phyloP scores from a whole-genome alignment of 768 basidiomycete species.

The Suillus paluster region DNA sequence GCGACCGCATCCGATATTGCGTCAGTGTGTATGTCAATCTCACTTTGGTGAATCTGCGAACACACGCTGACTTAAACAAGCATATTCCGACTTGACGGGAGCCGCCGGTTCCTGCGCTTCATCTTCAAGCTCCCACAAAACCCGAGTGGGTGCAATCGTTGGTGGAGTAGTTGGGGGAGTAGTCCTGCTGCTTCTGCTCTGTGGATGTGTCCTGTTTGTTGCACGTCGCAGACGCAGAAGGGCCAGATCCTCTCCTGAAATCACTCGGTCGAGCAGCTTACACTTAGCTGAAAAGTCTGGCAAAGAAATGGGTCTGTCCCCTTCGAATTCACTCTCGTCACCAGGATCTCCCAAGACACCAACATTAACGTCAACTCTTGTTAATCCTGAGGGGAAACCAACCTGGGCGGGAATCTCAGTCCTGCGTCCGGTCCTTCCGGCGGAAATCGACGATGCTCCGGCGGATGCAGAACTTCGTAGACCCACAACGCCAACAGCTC shows the following conservation, averaged over 20 bases:
- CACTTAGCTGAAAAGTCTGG: background rate
- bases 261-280: background rate
- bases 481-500: too few species aligned
- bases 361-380: background rate
- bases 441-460: background rate
- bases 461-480: background rate
- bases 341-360: background rate
- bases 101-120: conserved; percentile 11
- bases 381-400: background rate
- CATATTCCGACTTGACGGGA: conserved; percentile 23
- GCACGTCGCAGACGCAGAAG: conserved; percentile 18
- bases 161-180: conserved; percentile 29
- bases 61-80: conserved; percentile 14
- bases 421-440: background rate
- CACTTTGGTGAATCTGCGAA: background rate
- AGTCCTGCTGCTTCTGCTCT: conserved; percentile 18
- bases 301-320: conserved; percentile 1
- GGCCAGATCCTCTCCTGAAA: background rate
- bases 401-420: background rate
- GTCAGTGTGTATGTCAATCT: conserved; percentile 16
- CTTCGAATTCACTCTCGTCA: background rate
- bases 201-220: conserved; percentile 14
- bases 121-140: conserved; percentile 7
- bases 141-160: conserved; percentile 19
- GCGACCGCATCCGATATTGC: conserved; percentile 20